phyloP scores from a whole-genome alignment of 2,329 filamentous ascomycete species.

The Fusarium sp. region DNA sequence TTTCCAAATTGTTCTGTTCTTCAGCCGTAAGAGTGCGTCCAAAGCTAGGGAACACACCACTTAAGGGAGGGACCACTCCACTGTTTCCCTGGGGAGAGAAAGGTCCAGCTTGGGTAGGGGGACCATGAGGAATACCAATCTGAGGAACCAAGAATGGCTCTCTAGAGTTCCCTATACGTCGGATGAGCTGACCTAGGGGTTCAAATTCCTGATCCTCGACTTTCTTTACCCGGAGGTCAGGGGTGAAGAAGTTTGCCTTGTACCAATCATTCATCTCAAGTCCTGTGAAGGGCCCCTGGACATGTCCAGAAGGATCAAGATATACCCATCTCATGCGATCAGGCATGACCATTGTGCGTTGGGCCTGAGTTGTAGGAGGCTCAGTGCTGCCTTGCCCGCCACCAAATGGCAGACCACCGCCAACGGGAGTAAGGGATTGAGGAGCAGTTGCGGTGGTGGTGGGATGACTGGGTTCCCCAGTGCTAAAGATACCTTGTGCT shows the following conservation, averaged over 20 bases:
- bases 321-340: slow-evolving; percentile 99
- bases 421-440: slow-evolving; percentile 51
- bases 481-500: slow-evolving; percentile 50
- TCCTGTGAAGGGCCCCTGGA: slow-evolving; percentile 94
- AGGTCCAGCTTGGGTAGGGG: slow-evolving; percentile 63
- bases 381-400: slow-evolving; percentile 52
- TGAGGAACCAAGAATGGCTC: slow-evolving; percentile 98
- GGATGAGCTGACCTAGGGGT: slow-evolving; percentile 91
- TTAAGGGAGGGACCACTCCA: slow-evolving; percentile 85
- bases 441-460: slow-evolving; percentile 45
- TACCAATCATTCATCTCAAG: slow-evolving; percentile 99
- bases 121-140: slow-evolving; percentile 92
- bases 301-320: slow-evolving; percentile 89
- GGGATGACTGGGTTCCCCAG: slow-evolving; percentile 51
- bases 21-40: slow-evolving; percentile 96
- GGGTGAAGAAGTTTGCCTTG: slow-evolving; percentile 96
- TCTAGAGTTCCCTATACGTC: slow-evolving; percentile 94
- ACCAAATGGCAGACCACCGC: slow-evolving; percentile 49
- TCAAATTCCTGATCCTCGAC: slow-evolving; percentile 94
- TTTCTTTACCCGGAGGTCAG: slow-evolving; percentile 94
- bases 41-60: slow-evolving; percentile 93
- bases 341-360: slow-evolving; percentile 94
- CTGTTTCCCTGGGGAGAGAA: slow-evolving; percentile 63
- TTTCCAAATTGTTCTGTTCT: slow-evolving; percentile 96
- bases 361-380: slow-evolving; percentile 73